These are phyloP conservation scores for Stenogyne calaminthoides DNA, from an alignment of 305 asterid genomes.

Conservation along the genomic window DNA sequence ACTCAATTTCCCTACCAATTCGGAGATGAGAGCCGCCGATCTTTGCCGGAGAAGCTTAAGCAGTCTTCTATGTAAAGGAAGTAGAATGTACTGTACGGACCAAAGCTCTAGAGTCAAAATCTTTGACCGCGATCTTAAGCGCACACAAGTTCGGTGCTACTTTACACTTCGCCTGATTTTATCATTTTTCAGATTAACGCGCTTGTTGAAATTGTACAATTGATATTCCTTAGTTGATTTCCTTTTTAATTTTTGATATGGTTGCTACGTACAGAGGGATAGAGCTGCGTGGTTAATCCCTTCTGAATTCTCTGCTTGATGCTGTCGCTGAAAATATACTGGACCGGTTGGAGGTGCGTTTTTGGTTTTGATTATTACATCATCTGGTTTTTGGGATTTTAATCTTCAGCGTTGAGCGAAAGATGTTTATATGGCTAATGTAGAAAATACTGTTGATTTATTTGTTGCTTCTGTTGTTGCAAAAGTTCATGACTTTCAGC, in stretches of 20 bases:
- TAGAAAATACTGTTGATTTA: not conserved
- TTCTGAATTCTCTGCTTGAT: conserved; percentile 69
- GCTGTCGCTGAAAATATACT: conserved; percentile 85
- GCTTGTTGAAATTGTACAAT: not conserved
- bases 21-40: conserved; percentile 41
- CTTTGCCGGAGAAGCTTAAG: conserved; percentile 39
- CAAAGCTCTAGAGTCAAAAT: conserved; percentile 66
- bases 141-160: conserved; percentile 61
- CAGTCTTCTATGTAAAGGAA: conserved; percentile 27
- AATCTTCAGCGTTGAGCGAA: not conserved
- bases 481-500: not conserved
- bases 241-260: not conserved
- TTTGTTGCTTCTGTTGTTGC: not conserved
- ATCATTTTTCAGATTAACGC: not conserved
- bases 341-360: conserved; percentile 85
- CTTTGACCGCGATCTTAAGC: conserved; percentile 94
- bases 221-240: not conserved
- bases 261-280: conserved; percentile 59
- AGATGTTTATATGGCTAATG: not conserved
- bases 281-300: conserved; percentile 95
- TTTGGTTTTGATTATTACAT: not conserved
- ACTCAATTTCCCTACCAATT: conserved; percentile 8
- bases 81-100: conserved; percentile 51
- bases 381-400: not conserved
- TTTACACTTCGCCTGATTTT: not conserved